Evolutionary conservation across 2,329 filamentous ascomycete genomes (phyloP).

Genomic region (Aureobasidium mangrovei): DNA sequence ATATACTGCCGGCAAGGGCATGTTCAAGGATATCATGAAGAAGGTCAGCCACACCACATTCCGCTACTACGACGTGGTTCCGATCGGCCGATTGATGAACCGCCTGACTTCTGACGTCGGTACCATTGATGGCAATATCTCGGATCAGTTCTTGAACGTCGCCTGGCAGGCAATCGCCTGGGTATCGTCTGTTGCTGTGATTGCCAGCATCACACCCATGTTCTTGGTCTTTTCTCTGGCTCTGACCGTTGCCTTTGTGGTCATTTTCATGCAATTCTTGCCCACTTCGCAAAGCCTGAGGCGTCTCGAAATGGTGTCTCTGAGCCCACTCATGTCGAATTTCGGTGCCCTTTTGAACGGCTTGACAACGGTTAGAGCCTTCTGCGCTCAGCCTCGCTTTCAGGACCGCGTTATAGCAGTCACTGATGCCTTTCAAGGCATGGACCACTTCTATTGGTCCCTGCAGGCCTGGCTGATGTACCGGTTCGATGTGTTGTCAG

Average conservation of each 20-base stretch:
- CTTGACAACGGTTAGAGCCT: slow-evolving; percentile 76
- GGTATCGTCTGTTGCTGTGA: slow-evolving; percentile 64
- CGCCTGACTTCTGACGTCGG: slow-evolving; percentile 83
- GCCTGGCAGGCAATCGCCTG: slow-evolving; percentile 61
- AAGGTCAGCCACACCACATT: slow-evolving; percentile 74
- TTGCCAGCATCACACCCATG: slow-evolving; percentile 66
- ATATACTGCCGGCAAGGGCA: slow-evolving; percentile 64
- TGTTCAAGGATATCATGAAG: slow-evolving; percentile 66
- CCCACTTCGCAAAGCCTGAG: slow-evolving; percentile 76
- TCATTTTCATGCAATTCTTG: slow-evolving; percentile 68
- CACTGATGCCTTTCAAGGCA: slow-evolving; percentile 83
- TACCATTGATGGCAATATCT: slow-evolving; percentile 80
- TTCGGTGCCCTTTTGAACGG: slow-evolving; percentile 83
- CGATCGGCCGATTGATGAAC: slow-evolving; percentile 85
- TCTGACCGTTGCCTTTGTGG: slow-evolving; percentile 60
- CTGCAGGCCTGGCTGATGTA: slow-evolving; percentile 78
- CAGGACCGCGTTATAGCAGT: slow-evolving; percentile 71
- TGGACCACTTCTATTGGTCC: slow-evolving; percentile 91
- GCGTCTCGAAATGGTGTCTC: slow-evolving; percentile 78
- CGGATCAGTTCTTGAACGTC: slow-evolving; percentile 61
- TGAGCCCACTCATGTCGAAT: slow-evolving; percentile 84
- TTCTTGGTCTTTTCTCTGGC: slow-evolving; percentile 65
- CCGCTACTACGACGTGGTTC: slow-evolving; percentile 84
- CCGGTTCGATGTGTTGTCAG: slow-evolving; percentile 65
- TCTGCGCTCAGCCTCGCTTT: slow-evolving; percentile 69